These are phyloP conservation scores for Trichoderma reesei DNA, from an alignment of 495 filamentous ascomycete species.

Conservation along the genomic window DNA sequence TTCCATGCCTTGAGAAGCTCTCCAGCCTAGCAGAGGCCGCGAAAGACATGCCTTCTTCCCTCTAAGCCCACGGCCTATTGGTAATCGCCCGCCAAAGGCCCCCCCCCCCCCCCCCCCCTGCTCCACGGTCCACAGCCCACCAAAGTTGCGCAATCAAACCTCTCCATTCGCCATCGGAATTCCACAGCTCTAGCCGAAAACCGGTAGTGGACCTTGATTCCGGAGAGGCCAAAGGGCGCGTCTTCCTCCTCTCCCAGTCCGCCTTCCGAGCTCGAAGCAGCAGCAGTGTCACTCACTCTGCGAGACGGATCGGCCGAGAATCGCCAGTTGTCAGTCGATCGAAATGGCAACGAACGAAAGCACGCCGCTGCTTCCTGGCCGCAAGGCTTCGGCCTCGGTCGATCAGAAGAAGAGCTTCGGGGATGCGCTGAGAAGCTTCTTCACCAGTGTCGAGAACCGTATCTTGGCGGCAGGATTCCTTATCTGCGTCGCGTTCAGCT, in stretches of 20 bases:
- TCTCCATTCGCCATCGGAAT: background rate
- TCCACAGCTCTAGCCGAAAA: background rate
- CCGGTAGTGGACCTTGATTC: background rate
- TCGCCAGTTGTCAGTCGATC: background rate
- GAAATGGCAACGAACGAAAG: slow-evolving; percentile 19
- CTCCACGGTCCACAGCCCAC: background rate
- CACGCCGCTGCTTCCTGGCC: slow-evolving; percentile 20
- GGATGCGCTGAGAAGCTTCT: background rate
- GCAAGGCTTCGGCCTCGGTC: slow-evolving; percentile 3
- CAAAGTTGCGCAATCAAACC: background rate
- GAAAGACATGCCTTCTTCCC: no score
- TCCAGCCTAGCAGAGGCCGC: no score
- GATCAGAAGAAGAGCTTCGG: slow-evolving; percentile 12
- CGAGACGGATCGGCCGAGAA: no score
- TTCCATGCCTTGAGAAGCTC: no score
- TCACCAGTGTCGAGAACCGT: slow-evolving; percentile 27
- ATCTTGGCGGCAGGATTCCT: slow-evolving; percentile 43
- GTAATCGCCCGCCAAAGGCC: background rate
- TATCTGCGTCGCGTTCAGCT: slow-evolving; percentile 46
- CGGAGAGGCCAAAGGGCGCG: background rate
- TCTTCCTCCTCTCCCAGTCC: background rate
- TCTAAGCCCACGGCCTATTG: background rate
- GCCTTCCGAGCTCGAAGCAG: background rate
- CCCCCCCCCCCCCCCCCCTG: background rate
- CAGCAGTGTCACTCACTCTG: background rate